Base-by-base conservation (phyloP, 2,329 filamentous ascomycete species). In the Hypoxylon sp. region DNA sequence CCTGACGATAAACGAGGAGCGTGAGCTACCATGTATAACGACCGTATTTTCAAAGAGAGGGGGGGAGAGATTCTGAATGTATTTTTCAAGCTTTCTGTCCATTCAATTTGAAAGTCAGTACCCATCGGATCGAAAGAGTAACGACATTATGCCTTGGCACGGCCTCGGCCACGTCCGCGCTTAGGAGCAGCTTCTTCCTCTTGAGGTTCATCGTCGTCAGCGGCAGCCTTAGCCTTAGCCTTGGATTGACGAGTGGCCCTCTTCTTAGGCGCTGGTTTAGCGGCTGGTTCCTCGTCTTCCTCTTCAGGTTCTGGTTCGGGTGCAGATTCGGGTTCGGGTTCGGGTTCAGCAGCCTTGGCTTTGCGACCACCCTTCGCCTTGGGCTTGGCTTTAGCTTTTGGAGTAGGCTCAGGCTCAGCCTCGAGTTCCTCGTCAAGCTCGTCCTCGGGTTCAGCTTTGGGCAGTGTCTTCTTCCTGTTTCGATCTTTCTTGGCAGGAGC, bases 401-500 rank as follows among this genome's bases (percentile, higher is more conserved):
- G 76, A 5, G 71, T 74, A 44, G 75, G 69, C 16, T 63, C 74
- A 44, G 75, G 69, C 16, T 63, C 74, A 44, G 75, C 69, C 16
- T 63, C 62, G 11, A 74, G 73, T 18, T 75, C 75, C 33, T 73
- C 67, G 8, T 71, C 71, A 16, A 68, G 59, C 32, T 71, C 68
- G 5, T 70, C 71, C 9, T 74, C 68, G n/a, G 64, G 30, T 33
- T 61, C 67, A 14, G 70, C 65, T 22, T 72, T 18, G 2, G 61
- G 74, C n/a, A n/a, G n/a, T 14, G 72, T 77, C 14, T 75, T 77
- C 55, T 74, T 75, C 69, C 78, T 79, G 48, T 51, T 52, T 44
- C 62, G 57, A 44, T 40, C 42, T 33, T 69, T 65, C 71, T 58
- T 76, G 67, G 64, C 72, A 69, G 52, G 44, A n/a, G 48, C 59